Evolutionary conservation across 164 flowering plant species (phyloP).

Genomic region (Magnolia changhungtana): DNA sequence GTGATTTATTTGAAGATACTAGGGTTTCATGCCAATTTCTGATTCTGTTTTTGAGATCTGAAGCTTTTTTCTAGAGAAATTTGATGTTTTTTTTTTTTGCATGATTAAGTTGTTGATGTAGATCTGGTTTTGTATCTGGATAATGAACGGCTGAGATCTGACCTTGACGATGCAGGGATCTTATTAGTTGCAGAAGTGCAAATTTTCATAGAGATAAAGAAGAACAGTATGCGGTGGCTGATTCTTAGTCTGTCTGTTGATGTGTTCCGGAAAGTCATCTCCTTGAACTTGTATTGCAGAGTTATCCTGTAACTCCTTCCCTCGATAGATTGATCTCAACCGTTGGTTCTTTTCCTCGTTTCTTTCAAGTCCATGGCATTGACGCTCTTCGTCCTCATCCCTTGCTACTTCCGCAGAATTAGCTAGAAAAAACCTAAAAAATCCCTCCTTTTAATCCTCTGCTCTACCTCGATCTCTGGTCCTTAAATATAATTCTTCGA

Average conservation of each 20-base stretch:
- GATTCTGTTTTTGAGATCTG: not conserved
- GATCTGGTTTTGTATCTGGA: not conserved
- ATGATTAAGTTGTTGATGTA: not conserved
- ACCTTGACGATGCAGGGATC: slow-evolving; percentile 20
- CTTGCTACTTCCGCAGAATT: slow-evolving; percentile 57
- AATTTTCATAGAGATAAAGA: not conserved
- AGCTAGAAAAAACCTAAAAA: slow-evolving; percentile 36
- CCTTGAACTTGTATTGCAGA: slow-evolving; percentile 76
- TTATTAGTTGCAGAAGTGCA: slow-evolving; percentile 4
- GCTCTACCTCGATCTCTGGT: not conserved
- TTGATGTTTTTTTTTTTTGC: not conserved
- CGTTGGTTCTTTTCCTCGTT: slow-evolving; percentile 1
- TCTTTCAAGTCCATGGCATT: slow-evolving; percentile 56
- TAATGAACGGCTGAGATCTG: slow-evolving; percentile 5
- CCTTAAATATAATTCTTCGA: not conserved
- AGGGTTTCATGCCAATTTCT: not conserved
- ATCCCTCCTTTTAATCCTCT: not conserved
- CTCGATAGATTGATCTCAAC: not conserved
- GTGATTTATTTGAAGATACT: not conserved
- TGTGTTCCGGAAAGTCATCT: slow-evolving; percentile 61
- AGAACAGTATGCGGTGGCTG: slow-evolving; percentile 72
- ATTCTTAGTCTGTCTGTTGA: slow-evolving; percentile 65
- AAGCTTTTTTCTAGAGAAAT: not conserved
- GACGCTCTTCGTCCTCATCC: slow-evolving; percentile 42
- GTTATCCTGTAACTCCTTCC: slow-evolving; percentile 64